Evolutionary conservation across 306 rosid species (phyloP).

Genomic region (Senna siamea): DNA sequence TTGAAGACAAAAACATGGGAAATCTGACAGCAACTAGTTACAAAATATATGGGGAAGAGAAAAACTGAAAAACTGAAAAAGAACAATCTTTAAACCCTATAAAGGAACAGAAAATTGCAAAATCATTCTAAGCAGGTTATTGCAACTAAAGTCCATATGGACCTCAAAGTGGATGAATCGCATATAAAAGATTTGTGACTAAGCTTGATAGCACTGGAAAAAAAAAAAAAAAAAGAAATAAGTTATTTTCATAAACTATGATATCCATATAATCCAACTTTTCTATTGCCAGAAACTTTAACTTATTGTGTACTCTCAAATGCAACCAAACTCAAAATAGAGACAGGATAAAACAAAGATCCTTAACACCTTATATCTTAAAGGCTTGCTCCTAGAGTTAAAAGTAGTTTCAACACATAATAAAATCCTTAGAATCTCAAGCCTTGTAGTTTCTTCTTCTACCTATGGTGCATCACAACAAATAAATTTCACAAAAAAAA

Average conservation of each 20-base stretch:
- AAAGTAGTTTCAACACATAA: background rate
- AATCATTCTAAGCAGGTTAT: background rate
- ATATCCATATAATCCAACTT: background rate
- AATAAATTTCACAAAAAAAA: constrained; percentile 8
- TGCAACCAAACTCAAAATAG: constrained; percentile 17
- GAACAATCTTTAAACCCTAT: background rate
- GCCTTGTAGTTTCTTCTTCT: background rate
- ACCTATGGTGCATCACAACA: too few species aligned
- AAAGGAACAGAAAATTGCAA: background rate
- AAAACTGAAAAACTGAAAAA: background rate
- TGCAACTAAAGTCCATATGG: background rate
- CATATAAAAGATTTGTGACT: background rate
- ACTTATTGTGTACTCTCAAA: constrained; percentile 2
- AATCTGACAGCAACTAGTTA: background rate
- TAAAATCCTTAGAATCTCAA: background rate
- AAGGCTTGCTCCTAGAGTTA: background rate
- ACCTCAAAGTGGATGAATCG: too few species aligned
- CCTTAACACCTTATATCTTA: too few species aligned
- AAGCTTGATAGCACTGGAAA: constrained; percentile 11
- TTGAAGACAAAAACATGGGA: background rate
- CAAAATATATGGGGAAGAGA: background rate
- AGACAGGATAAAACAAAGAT: too few species aligned
- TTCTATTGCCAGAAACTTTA: constrained; percentile 8
- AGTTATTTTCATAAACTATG: background rate
- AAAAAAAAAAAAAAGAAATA: background rate